Conservation (phyloP, 163 green algal genomes). For the Volvox carteri region DNA sequence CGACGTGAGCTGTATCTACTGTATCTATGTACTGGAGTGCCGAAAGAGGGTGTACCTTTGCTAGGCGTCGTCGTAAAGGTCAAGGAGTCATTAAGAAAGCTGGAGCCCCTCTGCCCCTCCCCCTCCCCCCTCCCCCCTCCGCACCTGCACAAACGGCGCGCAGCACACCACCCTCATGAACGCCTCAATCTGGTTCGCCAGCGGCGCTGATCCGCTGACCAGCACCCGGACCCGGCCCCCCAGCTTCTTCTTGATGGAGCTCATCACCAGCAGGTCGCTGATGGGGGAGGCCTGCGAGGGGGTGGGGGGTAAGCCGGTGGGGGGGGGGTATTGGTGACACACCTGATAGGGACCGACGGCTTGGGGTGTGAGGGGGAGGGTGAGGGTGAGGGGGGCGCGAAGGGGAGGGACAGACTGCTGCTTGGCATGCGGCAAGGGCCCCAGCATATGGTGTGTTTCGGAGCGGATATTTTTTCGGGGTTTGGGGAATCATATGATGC, state of each 20-base stretch:
- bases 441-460: no score
- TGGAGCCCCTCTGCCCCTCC: neutral
- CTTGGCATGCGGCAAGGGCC: no score
- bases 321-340: neutral
- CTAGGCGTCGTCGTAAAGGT: no score
- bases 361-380: neutral
- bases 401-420: neutral
- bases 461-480: no score
- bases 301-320: neutral
- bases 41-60: no score
- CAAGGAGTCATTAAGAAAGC: no score
- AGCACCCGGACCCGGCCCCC: constrained; percentile 83
- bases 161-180: constrained; percentile 93
- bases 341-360: no score
- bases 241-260: constrained; percentile 77
- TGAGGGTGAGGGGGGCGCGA: neutral
- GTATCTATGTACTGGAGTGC: no score
- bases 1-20: no score
- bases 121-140: constrained; percentile 34
- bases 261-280: constrained; percentile 84
- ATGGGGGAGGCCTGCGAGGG: constrained; percentile 74
- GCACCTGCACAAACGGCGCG: constrained; percentile 87
- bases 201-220: constrained; percentile 77
- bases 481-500: no score
- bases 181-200: constrained; percentile 79